Percentiles rank a stretch among this genome's conserved stretches.
Conservation (phyloP, 2,329 filamentous ascomycete genomes). For the Sphaerulina vaccinii region DNA sequence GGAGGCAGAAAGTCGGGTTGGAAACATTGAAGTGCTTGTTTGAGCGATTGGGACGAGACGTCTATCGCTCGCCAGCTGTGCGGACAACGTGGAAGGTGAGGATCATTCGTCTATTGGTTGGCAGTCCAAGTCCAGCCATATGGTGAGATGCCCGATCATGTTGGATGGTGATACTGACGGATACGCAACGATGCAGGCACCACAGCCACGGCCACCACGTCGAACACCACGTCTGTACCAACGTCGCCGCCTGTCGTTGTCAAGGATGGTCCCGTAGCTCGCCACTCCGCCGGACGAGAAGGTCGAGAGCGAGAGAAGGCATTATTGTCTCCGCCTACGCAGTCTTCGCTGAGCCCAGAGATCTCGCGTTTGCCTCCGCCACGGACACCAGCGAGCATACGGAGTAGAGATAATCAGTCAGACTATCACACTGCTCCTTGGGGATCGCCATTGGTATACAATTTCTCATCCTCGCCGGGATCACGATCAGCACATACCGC, state of each 20-base stretch:
- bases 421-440: slow-evolving; percentile 70
- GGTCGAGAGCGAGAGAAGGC: slow-evolving; percentile 5
- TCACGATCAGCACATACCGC: slow-evolving; percentile 35
- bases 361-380: slow-evolving; percentile 29
- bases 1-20: neutral
- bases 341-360: slow-evolving; percentile 22
- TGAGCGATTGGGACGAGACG: slow-evolving; percentile 16
- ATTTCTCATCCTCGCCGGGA: slow-evolving; percentile 55
- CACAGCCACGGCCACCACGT: slow-evolving; percentile 18
- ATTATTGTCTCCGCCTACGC: slow-evolving; percentile 10
- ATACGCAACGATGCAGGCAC: slow-evolving; percentile 2
- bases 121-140: neutral
- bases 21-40: neutral
- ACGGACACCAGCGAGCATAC: slow-evolving; percentile 31
- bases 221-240: slow-evolving; percentile 16
- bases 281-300: slow-evolving; percentile 7
- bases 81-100: slow-evolving; percentile 21
- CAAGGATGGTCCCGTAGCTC: slow-evolving; percentile 22
- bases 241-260: slow-evolving; percentile 24
- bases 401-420: slow-evolving; percentile 33
- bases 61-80: slow-evolving; percentile 15
- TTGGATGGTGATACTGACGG: slow-evolving; percentile 12
- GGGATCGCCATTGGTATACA: slow-evolving; percentile 76
- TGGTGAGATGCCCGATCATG: neutral
- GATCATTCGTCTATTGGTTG: neutral